These are phyloP conservation scores for Seiridium cupressi DNA, from an alignment of 2,329 filamentous ascomycete genomes.

Conservation along the genomic window DNA sequence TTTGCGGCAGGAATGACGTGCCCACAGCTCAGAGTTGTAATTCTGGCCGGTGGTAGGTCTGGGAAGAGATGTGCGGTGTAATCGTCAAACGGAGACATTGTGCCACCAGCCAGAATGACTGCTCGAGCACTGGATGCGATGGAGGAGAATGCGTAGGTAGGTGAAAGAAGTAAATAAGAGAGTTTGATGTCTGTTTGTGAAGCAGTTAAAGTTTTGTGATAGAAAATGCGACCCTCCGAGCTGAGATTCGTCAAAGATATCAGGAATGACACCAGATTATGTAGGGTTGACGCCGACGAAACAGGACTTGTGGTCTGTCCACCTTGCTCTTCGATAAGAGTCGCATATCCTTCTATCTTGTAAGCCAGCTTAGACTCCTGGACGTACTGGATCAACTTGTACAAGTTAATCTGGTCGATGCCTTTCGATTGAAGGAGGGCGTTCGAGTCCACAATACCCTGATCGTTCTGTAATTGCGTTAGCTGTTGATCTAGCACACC, in stretches of 20 bases:
- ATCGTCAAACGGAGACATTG: slow-evolving; percentile 95
- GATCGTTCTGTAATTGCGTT: slow-evolving; percentile 35
- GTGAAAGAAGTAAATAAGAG: slow-evolving; percentile 86
- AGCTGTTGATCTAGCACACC: neutral
- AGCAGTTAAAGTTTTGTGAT: slow-evolving; percentile 41
- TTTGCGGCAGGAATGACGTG: slow-evolving; percentile 88
- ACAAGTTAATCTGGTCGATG: slow-evolving; percentile 92
- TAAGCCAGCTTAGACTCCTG: slow-evolving; percentile 89
- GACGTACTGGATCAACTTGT: slow-evolving; percentile 82
- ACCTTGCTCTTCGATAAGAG: slow-evolving; percentile 54
- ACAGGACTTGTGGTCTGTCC: slow-evolving; percentile 19
- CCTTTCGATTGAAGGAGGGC: slow-evolving; percentile 79
- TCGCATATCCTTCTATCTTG: slow-evolving; percentile 88
- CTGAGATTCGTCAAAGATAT: slow-evolving; percentile 84
- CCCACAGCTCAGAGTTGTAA: slow-evolving; percentile 85
- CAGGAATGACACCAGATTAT: slow-evolving; percentile 62
- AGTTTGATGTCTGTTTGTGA: slow-evolving; percentile 53
- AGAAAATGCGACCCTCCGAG: slow-evolving; percentile 65
- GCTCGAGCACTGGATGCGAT: slow-evolving; percentile 82
- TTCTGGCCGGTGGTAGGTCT: slow-evolving; percentile 57
- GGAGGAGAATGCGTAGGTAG: slow-evolving; percentile 85
- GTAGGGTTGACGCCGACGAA: slow-evolving; percentile 52
- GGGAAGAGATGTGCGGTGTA: slow-evolving; percentile 86
- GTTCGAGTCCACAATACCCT: slow-evolving; percentile 69
- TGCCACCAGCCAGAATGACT: slow-evolving; percentile 89